A percentile compares a stretch with the other conserved stretches of the same genome.
Evolutionary conservation across 805 yeast species (phyloP).

Genomic region (Candida glaebosa): DNA sequence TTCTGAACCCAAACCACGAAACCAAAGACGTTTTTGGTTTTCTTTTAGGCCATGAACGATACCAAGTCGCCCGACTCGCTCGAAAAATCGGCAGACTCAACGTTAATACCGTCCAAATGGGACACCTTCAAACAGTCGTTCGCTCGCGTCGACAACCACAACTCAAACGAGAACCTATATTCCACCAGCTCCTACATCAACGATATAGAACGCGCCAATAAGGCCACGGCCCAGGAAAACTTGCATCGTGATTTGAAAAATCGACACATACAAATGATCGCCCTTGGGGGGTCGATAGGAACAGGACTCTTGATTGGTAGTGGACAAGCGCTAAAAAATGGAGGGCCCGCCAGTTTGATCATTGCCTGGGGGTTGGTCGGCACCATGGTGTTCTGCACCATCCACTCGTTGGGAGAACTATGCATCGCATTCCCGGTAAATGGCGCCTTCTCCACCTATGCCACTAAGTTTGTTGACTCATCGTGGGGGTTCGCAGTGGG

Average conservation of each 20-base stretch:
- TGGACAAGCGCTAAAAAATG: slow-evolving; percentile 39
- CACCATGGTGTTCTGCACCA: slow-evolving; percentile 53
- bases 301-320: slow-evolving; percentile 52
- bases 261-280: slow-evolving; percentile 60
- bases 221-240: slow-evolving; percentile 33
- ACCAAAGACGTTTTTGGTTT: too few species aligned
- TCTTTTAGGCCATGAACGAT: too few species aligned
- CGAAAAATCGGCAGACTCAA: too few species aligned
- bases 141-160: slow-evolving; percentile 19
- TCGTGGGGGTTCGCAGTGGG: slow-evolving; percentile 42
- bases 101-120: slow-evolving; percentile 14
- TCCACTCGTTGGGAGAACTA: slow-evolving; percentile 63
- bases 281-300: slow-evolving; percentile 71
- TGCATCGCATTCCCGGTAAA: slow-evolving; percentile 46
- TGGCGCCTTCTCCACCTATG: slow-evolving; percentile 39
- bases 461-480: slow-evolving; percentile 34
- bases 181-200: slow-evolving; percentile 3
- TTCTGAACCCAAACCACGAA: too few species aligned
- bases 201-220: slow-evolving; percentile 35
- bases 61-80: too few species aligned
- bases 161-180: background rate
- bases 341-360: slow-evolving; percentile 45
- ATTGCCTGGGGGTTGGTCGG: slow-evolving; percentile 59
- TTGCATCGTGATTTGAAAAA: slow-evolving; percentile 41
- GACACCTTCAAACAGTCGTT: slow-evolving; percentile 25